Percentiles rank a stretch among this genome's conserved stretches.
Conservation (phyloP, 192 early-diverging fungal species). For the Backusella mclennaniae region DNA sequence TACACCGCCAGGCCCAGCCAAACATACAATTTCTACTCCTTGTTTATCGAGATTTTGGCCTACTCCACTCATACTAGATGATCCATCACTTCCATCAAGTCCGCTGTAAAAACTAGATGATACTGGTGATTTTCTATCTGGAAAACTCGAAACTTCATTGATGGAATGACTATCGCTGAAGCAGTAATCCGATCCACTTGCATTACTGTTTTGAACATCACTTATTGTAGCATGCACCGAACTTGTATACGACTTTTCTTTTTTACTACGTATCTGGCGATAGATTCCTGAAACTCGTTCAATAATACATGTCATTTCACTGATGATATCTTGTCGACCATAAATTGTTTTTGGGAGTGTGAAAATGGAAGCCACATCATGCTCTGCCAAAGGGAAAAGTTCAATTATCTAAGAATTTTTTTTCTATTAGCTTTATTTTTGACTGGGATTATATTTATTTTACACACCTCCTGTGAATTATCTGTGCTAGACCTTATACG, state of each 20-base stretch:
- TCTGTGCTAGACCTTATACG: constrained; percentile 7
- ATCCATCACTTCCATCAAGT: constrained; percentile 24
- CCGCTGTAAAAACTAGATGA: constrained; percentile 20
- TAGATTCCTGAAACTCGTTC: constrained; percentile 17
- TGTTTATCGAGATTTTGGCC: background rate
- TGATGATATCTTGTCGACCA: constrained; percentile 25
- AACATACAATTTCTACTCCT: constrained; percentile 15
- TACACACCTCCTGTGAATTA: constrained; percentile 2
- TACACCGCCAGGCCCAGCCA: constrained; percentile 28
- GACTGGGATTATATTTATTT: background rate
- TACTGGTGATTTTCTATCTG: constrained; percentile 4
- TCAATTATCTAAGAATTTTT: constrained; percentile 20
- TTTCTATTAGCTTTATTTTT: background rate
- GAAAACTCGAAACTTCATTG: background rate
- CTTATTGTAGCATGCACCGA: background rate
- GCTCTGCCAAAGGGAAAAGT: constrained; percentile 27
- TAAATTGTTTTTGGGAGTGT: constrained; percentile 28
- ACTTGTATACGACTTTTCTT: constrained; percentile 4
- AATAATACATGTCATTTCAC: constrained; percentile 27
- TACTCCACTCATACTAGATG: constrained; percentile 4
- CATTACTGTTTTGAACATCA: constrained; percentile 1
- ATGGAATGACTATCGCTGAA: constrained; percentile 8
- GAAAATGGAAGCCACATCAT: constrained; percentile 35
- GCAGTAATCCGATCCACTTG: background rate
- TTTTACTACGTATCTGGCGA: background rate